Conservation (phyloP, 2,329 filamentous ascomycete species). For the Claviceps quebecensis region DNA sequence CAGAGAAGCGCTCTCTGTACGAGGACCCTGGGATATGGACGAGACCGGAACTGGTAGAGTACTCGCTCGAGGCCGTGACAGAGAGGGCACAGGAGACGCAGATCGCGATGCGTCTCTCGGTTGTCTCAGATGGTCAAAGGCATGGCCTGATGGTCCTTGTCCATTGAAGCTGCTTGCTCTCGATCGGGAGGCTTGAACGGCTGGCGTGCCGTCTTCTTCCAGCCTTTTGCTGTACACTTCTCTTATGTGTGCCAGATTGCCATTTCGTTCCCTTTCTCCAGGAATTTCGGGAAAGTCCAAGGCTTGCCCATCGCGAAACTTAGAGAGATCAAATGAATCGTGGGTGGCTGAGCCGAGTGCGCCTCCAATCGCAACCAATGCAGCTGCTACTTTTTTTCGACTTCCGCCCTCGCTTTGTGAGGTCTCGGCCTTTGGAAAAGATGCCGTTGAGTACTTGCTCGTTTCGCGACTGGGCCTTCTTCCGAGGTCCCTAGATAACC, state of each 20-base stretch:
- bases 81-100: constrained; percentile 1
- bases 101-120: constrained; percentile 4
- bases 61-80: constrained; percentile 4
- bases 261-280: constrained; percentile 25
- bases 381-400: constrained; percentile 27
- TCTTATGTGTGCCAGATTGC: constrained; percentile 21
- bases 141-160: constrained; percentile 1
- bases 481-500: neutral
- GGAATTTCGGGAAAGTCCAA: constrained; percentile 42
- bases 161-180: constrained; percentile 24
- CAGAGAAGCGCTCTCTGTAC: neutral
- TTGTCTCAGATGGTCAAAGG: neutral
- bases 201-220: constrained; percentile 18
- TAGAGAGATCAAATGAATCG: constrained; percentile 33
- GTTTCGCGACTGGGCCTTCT: neutral
- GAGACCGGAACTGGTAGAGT: constrained; percentile 1
- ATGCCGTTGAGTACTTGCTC: neutral
- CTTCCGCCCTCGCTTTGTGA: constrained; percentile 11
- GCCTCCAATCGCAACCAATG: constrained; percentile 28
- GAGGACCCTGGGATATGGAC: neutral
- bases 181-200: constrained; percentile 14
- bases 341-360: constrained; percentile 33
- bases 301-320: constrained; percentile 31
- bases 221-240: constrained; percentile 24
- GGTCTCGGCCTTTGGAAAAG: neutral